Evolutionary conservation across 2,329 filamentous ascomycete species (phyloP).

Genomic region (Talaromyces pinophilus): DNA sequence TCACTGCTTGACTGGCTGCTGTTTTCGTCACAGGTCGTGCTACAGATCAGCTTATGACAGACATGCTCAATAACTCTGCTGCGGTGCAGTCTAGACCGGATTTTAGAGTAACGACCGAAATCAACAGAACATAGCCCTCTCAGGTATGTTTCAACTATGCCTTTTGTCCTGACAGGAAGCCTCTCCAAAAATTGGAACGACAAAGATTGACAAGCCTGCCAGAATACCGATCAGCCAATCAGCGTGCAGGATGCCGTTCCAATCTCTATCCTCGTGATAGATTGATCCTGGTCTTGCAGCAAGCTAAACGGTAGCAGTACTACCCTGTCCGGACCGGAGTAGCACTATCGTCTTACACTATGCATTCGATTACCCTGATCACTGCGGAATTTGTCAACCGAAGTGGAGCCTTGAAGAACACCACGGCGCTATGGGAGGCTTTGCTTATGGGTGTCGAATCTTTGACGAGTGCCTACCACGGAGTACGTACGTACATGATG

Average conservation of each 20-base stretch:
- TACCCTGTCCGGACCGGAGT: conserved; percentile 14
- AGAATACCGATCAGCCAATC: conserved; percentile 15
- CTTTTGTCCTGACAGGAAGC: background rate
- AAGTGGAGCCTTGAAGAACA: conserved; percentile 8
- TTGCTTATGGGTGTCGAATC: background rate
- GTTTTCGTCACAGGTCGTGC: conserved; percentile 4
- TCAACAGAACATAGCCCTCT: background rate
- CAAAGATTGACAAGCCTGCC: background rate
- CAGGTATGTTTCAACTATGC: background rate
- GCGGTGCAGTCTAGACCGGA: conserved; percentile 1
- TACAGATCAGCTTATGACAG: background rate
- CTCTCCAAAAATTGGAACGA: background rate
- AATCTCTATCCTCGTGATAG: conserved; percentile 23
- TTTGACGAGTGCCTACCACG: conserved; percentile 1
- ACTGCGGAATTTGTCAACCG: background rate
- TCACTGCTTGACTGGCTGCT: conserved; percentile 8
- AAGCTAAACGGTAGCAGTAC: conserved; percentile 20
- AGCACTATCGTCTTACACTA: conserved; percentile 1
- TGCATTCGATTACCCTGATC: conserved; percentile 1
- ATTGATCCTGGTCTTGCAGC: conserved; percentile 20
- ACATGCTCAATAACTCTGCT: background rate
- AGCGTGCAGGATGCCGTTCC: conserved; percentile 13
- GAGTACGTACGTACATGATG: background rate
- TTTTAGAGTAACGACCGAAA: background rate
- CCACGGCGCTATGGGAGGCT: conserved; percentile 1